Evolutionary conservation across 2,329 filamentous ascomycete species (phyloP), one percentile per base, ranked within the genome.

Genomic region (Curvularia spicifera): DNA sequence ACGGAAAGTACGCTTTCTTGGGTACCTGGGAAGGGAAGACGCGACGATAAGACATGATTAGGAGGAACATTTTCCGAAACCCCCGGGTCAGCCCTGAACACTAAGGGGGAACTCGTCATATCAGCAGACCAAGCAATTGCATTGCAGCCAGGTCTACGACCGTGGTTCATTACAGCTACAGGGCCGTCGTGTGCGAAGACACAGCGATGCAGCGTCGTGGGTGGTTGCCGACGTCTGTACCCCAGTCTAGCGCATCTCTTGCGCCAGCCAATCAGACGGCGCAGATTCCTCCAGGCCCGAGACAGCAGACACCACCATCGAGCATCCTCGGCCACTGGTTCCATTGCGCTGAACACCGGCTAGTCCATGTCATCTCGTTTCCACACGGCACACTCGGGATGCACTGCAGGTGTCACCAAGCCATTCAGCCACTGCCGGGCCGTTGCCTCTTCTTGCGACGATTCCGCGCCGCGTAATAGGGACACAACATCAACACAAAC

Each of bases 351-450:
- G 10, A 40, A 42, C 49, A 31, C 44, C 54, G 50, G 57, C 66
- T 65, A 50, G 65, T 67, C 63, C 62, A 58, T 64, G 65, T 74
- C 70, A 73, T 75, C 65, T 74, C 65, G 63, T 66, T 66, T 67
- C 56, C 42, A 47, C 22, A 48, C 53, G 50, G 28, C 48, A 56
- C 18, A 58, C 58, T 51, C 58, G 39, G 33, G 51, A 51, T n/a
- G 8, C 43, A n/a, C 55, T 54, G 55, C 46, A 59, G 33, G 26
- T 45, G 39, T 37, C 20, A 57, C 52, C 31, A 33, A 28, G 18
- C 70, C 71, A 75, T 73, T 72, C 64, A 64, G 66, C 56, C 47
- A 44, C 48, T 45, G 33, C 48, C 49, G 53, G 44, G n/a, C 56
- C 35, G 56, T 69, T 66, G 69, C 64, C 65, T 67, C 56, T 51